These are phyloP conservation scores for Boletus eberwhitei DNA, from an alignment of 768 basidiomycete species.

Conservation along the genomic window DNA sequence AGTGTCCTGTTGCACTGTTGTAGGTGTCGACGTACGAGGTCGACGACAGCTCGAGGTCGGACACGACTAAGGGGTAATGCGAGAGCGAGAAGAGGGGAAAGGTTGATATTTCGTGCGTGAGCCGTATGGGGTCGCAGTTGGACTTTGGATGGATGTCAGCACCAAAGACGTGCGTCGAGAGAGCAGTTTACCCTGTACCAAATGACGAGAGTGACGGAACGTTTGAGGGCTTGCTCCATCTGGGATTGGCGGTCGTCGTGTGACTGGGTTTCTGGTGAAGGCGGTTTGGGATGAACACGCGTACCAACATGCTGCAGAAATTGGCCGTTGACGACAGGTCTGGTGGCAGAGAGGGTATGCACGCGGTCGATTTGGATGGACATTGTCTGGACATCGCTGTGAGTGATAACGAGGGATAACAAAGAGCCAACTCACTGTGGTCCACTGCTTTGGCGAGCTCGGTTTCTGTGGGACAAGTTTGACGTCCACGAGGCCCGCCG, in stretches of 20 bases:
- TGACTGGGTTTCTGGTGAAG: slow-evolving; percentile 9
- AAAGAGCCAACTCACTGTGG: slow-evolving; percentile 6
- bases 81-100: slow-evolving; percentile 66
- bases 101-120: slow-evolving; percentile 54
- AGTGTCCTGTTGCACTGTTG: slow-evolving; percentile 49
- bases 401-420: background rate
- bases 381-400: slow-evolving; percentile 11
- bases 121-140: slow-evolving; percentile 51
- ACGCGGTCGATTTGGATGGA: slow-evolving; percentile 30
- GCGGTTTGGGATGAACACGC: slow-evolving; percentile 7
- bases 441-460: slow-evolving; percentile 13
- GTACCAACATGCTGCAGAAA: slow-evolving; percentile 11
- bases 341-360: slow-evolving; percentile 19
- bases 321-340: slow-evolving; percentile 2
- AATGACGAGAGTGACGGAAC: slow-evolving; percentile 62
- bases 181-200: slow-evolving; percentile 59
- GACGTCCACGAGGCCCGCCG: slow-evolving; percentile 17
- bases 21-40: slow-evolving; percentile 61
- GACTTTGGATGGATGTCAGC: slow-evolving; percentile 34
- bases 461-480: slow-evolving; percentile 13
- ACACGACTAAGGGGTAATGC: slow-evolving; percentile 47
- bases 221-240: slow-evolving; percentile 39
- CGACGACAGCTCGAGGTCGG: slow-evolving; percentile 50
- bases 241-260: slow-evolving; percentile 29
- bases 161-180: background rate